Evolutionary conservation across 2,329 filamentous ascomycete genomes (phyloP).

Genomic region (Fusarium siculi): DNA sequence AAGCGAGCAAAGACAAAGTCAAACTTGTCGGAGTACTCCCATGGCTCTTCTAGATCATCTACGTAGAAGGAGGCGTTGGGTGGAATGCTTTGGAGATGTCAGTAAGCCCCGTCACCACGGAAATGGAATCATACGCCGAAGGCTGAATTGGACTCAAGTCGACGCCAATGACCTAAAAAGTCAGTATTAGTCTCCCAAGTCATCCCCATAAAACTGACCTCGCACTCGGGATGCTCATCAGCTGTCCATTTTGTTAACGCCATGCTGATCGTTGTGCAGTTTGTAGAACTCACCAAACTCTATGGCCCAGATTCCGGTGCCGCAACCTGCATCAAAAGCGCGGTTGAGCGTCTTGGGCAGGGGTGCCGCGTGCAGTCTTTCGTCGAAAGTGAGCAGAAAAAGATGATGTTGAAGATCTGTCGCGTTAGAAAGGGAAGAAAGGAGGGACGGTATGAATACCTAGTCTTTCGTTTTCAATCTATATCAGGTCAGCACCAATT

Average conservation of each 20-base stretch:
- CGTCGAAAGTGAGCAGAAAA: slow-evolving; percentile 19
- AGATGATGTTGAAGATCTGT: slow-evolving; percentile 31
- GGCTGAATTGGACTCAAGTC: slow-evolving; percentile 31
- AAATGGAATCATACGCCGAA: not conserved
- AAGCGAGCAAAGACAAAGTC: slow-evolving; percentile 31
- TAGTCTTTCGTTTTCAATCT: slow-evolving; percentile 25
- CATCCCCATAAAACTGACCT: not conserved
- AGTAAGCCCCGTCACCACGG: accelerated
- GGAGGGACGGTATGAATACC: not conserved
- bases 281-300: slow-evolving; percentile 14
- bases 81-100: not conserved
- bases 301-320: slow-evolving; percentile 29
- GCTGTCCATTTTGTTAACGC: not conserved
- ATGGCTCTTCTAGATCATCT: slow-evolving; percentile 15
- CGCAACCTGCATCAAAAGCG: slow-evolving; percentile 16
- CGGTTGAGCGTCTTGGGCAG: not conserved
- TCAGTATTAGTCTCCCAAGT: accelerated
- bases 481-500: not conserved
- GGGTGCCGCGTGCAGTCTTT: slow-evolving; percentile 1
- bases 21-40: slow-evolving; percentile 19
- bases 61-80: slow-evolving; percentile 26
- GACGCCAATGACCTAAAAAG: slow-evolving; percentile 13
- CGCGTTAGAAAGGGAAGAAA: not conserved
- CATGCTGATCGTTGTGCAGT: accelerated
- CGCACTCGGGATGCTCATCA: slow-evolving; percentile 26